Percentiles rank a stretch among this genome's conserved stretches.
These are phyloP conservation scores for Nitzschia palea DNA, from an alignment of 108 stramenopile species.

Conservation along the genomic window DNA sequence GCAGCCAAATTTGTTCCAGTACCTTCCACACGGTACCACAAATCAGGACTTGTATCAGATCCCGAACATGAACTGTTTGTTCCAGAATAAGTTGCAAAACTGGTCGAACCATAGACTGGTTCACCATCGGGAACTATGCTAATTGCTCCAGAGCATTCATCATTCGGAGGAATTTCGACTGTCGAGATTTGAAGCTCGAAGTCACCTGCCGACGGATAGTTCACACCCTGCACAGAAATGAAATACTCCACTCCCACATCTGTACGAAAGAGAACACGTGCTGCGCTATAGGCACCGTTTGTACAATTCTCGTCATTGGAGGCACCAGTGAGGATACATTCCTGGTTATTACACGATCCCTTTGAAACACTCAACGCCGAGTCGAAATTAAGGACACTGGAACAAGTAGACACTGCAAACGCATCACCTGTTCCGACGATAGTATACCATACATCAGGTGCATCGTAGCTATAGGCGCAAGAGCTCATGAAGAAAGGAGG, in stretches of 20 bases:
- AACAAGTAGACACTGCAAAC: slow-evolving; percentile 9
- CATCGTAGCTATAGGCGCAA: background rate
- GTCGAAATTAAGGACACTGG: slow-evolving; percentile 3
- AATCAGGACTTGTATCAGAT: too few species aligned
- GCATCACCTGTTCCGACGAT: background rate
- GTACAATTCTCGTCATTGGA: slow-evolving; percentile 2
- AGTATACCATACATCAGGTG: background rate
- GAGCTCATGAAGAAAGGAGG: background rate
- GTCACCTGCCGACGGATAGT: background rate
- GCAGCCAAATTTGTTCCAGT: slow-evolving; percentile 13
- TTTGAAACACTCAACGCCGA: background rate
- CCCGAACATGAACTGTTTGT: background rate
- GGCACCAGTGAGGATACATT: background rate
- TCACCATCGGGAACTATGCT: background rate
- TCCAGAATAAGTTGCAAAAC: background rate
- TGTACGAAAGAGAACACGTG: slow-evolving; percentile 4
- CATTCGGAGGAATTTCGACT: slow-evolving; percentile 2
- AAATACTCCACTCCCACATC: background rate
- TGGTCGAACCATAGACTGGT: background rate
- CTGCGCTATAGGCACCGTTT: background rate
- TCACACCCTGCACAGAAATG: background rate
- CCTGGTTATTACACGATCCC: slow-evolving; percentile 1
- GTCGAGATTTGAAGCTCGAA: slow-evolving; percentile 4
- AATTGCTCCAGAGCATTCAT: slow-evolving; percentile 2
- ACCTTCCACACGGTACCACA: slow-evolving; percentile 23